Conservation (phyloP, 495 filamentous ascomycete genomes). For the Talaromyces ruber region DNA sequence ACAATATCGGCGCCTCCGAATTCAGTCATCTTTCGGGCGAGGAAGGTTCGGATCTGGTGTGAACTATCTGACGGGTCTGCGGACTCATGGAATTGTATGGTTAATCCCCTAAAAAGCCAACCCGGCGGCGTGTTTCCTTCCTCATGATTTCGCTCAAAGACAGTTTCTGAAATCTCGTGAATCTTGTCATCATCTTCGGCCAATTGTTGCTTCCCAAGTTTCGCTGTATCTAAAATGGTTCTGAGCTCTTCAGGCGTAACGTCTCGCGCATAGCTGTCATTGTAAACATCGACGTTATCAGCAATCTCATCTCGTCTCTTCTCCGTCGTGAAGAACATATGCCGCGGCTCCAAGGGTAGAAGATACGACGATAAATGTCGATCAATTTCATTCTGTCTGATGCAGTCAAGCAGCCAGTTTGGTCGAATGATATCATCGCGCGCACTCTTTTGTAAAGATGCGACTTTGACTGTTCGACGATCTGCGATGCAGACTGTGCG, state of each 20-base stretch:
- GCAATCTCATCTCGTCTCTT: constrained; percentile 35
- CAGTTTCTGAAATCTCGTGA: not conserved
- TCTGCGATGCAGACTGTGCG: constrained; percentile 70
- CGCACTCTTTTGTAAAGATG: constrained; percentile 64
- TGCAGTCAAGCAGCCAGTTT: constrained; percentile 78
- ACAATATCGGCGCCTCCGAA: constrained; percentile 57
- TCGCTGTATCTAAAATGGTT: constrained; percentile 42
- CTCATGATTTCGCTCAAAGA: constrained; percentile 2
- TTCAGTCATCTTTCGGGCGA: constrained; percentile 37
- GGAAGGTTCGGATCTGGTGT: constrained; percentile 9
- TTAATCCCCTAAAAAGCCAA: constrained; percentile 59
- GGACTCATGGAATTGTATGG: constrained; percentile 42
- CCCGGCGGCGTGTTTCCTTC: constrained; percentile 27
- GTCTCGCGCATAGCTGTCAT: constrained; percentile 78
- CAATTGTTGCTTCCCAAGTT: not conserved
- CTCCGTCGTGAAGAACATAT: constrained; percentile 47
- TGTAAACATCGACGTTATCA: constrained; percentile 61
- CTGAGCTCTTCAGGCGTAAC: constrained; percentile 56
- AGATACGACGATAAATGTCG: constrained; percentile 44
- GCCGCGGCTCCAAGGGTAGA: constrained; percentile 61
- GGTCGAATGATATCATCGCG: constrained; percentile 65
- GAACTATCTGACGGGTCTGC: not conserved
- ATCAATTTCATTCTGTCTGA: constrained; percentile 58
- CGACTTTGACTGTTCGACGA: constrained; percentile 77
- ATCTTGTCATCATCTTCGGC: not conserved